phyloP scores from a whole-genome alignment of 768 basidiomycete genomes.

The Rhodosporidiobolus odoratus region DNA sequence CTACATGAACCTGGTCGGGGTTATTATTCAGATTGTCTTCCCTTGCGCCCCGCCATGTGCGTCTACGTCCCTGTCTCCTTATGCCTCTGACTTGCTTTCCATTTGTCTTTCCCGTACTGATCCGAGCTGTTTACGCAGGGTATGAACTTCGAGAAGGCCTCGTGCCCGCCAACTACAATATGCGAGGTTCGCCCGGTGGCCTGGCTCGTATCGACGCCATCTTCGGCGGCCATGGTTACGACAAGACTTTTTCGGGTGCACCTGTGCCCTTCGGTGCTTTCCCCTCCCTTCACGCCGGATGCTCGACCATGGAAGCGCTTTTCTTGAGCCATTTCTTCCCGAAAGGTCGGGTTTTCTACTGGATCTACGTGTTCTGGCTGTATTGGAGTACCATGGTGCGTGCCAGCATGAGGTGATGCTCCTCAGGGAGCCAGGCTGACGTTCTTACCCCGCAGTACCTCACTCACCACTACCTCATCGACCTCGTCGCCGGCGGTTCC shows the following conservation, averaged over 20 bases:
- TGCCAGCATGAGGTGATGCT: not conserved
- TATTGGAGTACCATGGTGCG: constrained; percentile 93
- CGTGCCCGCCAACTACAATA: constrained; percentile 85
- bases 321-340: constrained; percentile 96
- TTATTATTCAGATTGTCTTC: constrained; percentile 76
- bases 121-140: constrained; percentile 51
- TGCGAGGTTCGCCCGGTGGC: constrained; percentile 89
- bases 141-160: constrained; percentile 96
- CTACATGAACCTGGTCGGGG: constrained; percentile 84
- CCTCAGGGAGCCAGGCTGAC: not conserved
- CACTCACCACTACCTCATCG: constrained; percentile 96
- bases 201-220: constrained; percentile 85
- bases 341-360: constrained; percentile 47
- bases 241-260: constrained; percentile 70
- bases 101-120: not conserved
- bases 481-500: constrained; percentile 89
- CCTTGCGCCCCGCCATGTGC: constrained; percentile 81
- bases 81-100: too few relatives aligned
- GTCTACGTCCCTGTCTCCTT: constrained; percentile 35
- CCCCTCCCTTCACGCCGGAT: constrained; percentile 84
- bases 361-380: constrained; percentile 75
- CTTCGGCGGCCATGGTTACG: constrained; percentile 71
- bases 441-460: constrained; percentile 58
- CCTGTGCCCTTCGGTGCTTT: constrained; percentile 97
- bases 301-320: constrained; percentile 84